These are phyloP conservation scores for Ogataea nakhonphanomensis DNA, from an alignment of 805 yeast genomes.

Conservation along the genomic window DNA sequence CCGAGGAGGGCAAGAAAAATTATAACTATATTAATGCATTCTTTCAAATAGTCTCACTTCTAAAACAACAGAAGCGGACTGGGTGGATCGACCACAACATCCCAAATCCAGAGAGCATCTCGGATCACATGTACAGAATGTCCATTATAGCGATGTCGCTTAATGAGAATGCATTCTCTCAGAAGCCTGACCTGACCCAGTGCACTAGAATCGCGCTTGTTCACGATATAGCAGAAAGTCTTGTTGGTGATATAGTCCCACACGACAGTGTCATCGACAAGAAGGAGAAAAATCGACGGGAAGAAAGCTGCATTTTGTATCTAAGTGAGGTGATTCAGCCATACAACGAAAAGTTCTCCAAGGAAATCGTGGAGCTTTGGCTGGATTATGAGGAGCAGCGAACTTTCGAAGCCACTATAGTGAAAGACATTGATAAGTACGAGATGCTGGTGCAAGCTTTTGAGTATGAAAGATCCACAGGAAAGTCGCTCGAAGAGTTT, in stretches of 20 bases:
- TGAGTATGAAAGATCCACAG: conserved; percentile 73
- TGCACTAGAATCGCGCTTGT: conserved; percentile 84
- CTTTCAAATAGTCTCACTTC: conserved; percentile 59
- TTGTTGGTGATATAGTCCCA: conserved; percentile 95
- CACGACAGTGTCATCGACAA: conserved; percentile 61
- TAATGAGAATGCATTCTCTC: conserved; percentile 29
- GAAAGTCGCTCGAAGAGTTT: conserved; percentile 66
- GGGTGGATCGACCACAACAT: conserved; percentile 84
- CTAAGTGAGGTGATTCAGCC: conserved; percentile 57
- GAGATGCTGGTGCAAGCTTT: conserved; percentile 80
- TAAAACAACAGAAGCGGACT: conserved; percentile 81
- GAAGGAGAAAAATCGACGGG: conserved; percentile 81
- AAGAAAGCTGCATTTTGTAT: conserved; percentile 66
- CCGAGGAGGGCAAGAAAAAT: conserved; percentile 10
- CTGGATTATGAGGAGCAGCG: conserved; percentile 84
- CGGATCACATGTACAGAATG: conserved; percentile 98
- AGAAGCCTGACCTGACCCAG: conserved; percentile 48
- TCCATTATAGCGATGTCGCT: conserved; percentile 73
- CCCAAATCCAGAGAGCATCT: conserved; percentile 62
- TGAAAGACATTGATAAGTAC: conserved; percentile 90
- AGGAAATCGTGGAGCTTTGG: conserved; percentile 72
- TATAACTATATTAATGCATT: conserved; percentile 33
- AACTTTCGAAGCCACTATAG: conserved; percentile 79
- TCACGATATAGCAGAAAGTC: conserved; percentile 91
- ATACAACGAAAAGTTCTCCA: conserved; percentile 60